Base-by-base conservation (phyloP, 192 early-diverging fungal genomes). In the Rhizophagus clarus region DNA sequence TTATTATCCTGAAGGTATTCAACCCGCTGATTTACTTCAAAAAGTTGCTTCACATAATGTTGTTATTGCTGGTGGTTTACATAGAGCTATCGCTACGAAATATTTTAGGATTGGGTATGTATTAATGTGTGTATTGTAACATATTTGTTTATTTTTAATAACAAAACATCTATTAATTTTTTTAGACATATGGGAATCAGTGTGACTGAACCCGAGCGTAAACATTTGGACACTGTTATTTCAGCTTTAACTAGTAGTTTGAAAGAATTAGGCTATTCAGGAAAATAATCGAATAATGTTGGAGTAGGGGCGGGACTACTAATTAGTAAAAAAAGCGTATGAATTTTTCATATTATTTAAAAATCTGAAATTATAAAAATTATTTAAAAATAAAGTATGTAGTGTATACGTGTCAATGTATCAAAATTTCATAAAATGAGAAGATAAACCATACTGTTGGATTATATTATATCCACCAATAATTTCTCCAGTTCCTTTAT, bases 21-120 rank as follows among this genome's bases (percentile, higher is more conserved):
- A 90, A 77, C 91, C 89, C 1, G 86, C 93, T 22, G 94, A 94
- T 69, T 84, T 97, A 61, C 86, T 99, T 81, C 87, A 91, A 74
- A 91, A 89, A 83, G 85, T 99, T 40, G 91, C 92, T 67, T 90
- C 88, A 5, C 87, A 90, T 72, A 95, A 96, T 62, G 91, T 99
- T 61, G 92, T 97, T 29, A 89, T 96, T 69, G 97, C 97, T 51
- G 97, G 96, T 80, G 97, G 97, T 70, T 91, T 99, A 61, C 93
- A 96, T 73, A 87, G 88, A 17, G 89, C 91, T 61, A 90, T 95
- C 73, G 93, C 93, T 3, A 83, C 91, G 29, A 92, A 95, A 81
- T 99, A 99, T 89, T 99, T 99, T 90, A 94, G 97, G 71, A 88
- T 98, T 49, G 97, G 94, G 83, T 84, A 80, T 64, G 83, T 73